phyloP scores from a whole-genome alignment of 768 basidiomycete species.

The Macrolepiota dolichaula region DNA sequence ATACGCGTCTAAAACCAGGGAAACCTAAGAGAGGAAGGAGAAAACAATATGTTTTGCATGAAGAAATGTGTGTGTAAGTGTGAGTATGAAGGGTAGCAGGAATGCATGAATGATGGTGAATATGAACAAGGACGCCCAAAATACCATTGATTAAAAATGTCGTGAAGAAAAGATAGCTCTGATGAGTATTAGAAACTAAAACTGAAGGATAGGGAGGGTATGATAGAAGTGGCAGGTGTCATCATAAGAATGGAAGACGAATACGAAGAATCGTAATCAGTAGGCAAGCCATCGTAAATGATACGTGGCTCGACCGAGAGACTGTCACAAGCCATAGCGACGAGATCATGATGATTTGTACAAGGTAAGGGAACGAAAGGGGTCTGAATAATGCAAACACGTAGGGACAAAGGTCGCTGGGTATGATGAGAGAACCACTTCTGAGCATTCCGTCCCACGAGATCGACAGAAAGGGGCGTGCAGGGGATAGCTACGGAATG shows the following conservation, averaged over 20 bases:
- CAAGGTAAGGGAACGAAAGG: too few species aligned
- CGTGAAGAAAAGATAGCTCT: background rate
- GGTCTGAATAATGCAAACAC: too few species aligned
- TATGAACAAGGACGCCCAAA: background rate
- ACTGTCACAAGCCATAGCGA: too few species aligned
- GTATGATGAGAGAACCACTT: too few species aligned
- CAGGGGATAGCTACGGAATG: too few species aligned
- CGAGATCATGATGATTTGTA: too few species aligned
- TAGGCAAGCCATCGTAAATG: background rate
- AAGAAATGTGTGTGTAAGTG: background rate
- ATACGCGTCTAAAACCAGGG: background rate
- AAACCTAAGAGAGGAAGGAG: background rate
- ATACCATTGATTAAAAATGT: background rate
- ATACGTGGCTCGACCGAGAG: too few species aligned
- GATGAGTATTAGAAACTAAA: background rate
- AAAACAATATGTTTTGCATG: background rate
- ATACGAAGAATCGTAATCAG: background rate
- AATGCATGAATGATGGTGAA: background rate
- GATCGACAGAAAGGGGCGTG: too few species aligned
- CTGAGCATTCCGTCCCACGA: too few species aligned
- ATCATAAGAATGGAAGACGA: background rate
- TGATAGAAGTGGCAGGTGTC: background rate
- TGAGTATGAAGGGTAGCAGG: background rate
- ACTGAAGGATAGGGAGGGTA: background rate
- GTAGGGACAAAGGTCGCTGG: too few species aligned